Base-by-base conservation (phyloP, 2,329 filamentous ascomycete species). In the Pseudogymnoascus sp. region DNA sequence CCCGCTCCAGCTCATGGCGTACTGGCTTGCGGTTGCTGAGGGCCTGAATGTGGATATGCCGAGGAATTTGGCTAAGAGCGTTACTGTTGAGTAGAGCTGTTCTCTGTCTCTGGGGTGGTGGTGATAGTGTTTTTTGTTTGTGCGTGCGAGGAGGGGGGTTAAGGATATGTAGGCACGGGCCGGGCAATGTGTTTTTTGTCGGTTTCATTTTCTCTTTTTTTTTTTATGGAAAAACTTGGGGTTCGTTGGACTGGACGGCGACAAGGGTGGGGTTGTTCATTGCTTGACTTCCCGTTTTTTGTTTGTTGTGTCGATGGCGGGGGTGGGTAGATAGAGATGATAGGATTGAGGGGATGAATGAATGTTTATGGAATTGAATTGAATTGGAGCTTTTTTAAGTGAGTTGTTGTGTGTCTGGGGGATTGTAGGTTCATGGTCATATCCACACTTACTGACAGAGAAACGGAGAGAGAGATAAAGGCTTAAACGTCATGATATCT, bases 41-140 rank as follows among this genome's bases (percentile, higher is more conserved):
- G 93, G 92, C 60, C 82, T 97, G 69, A 97, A 99, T 75, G 94
- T 99, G 64, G 94, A 99, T 76, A 97, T 97, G 86, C 94, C 94
- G 63, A 89, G 94, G 73, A 99, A 99, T 82, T 80, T 99, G 79
- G 94, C 94, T 76, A 99, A 99, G 86, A 96, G 92, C 67, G 94
- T 99, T 67, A 99, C 94, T 67, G 94, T 99, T 69, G 94, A 99
- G 85, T 99, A 93, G 82, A 73, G 28, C n/a, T 30, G 8, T 23
- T n/a, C 7, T 58, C 4, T 35, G 14, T 30, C 9, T 30, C 42
- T 22, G 58, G 4, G 35, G 33, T 8, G 23, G 36, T 61, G 35
- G 38, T 19, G 36, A n/a, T 9, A 8, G n/a, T 23, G 19, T 42
- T 41, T 11, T 41, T 23, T 45, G 25, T 45, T 45, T 23, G 9